These are phyloP conservation scores for Azolla pinnata DNA, from an alignment of 75 land plant species.

Conservation along the genomic window DNA sequence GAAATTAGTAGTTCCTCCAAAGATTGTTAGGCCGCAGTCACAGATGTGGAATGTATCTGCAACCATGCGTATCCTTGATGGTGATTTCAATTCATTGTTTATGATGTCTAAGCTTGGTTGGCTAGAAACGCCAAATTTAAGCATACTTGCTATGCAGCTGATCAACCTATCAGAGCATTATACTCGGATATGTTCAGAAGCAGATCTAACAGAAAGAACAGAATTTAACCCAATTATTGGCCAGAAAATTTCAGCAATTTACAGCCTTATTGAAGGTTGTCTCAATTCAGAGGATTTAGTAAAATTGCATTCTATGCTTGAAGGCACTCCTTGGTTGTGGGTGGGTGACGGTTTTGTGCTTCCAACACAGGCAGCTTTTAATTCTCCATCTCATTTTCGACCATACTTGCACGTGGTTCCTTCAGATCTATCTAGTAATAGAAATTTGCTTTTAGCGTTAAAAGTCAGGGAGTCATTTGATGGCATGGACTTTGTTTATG, in stretches of 20 bases:
- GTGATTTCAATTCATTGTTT: conserved; percentile 42
- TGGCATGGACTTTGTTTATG: conserved; percentile 47
- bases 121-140: conserved; percentile 36
- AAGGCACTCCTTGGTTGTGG: conserved; percentile 74
- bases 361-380: conserved; percentile 68
- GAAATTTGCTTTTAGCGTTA: conserved; percentile 46
- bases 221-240: conserved; percentile 6
- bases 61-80: conserved; percentile 69
- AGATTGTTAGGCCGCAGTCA: conserved; percentile 56
- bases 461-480: conserved; percentile 69
- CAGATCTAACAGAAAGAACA: not conserved
- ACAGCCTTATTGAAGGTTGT: conserved; percentile 47
- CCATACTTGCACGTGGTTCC: conserved; percentile 88
- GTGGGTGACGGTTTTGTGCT: conserved; percentile 79
- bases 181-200: not conserved
- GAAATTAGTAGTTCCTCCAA: conserved; percentile 49
- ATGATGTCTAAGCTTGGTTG: conserved; percentile 71
- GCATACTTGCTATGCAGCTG: conserved; percentile 51
- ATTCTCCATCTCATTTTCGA: conserved; percentile 79
- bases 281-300: conserved; percentile 41
- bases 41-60: conserved; percentile 90
- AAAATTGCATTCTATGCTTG: conserved; percentile 41
- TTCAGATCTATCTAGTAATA: conserved; percentile 57
- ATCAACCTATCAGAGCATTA: conserved; percentile 47
- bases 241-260: conserved; percentile 43